phyloP scores from a whole-genome alignment of 148 eudicot species.

The Camellia lanceoleosa region DNA sequence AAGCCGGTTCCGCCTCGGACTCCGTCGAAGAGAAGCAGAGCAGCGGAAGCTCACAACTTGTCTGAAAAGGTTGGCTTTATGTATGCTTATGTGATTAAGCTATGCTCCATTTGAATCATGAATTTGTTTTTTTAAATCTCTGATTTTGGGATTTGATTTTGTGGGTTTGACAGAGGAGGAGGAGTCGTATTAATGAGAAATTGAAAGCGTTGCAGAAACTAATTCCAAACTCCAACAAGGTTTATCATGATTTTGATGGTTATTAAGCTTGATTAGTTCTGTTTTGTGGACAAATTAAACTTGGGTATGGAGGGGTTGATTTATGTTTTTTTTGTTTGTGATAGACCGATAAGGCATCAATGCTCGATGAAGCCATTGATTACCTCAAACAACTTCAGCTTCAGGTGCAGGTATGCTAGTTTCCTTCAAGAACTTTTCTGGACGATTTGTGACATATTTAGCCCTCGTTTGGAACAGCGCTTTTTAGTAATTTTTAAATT shows the following conservation, averaged over 20 bases:
- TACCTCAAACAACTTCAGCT: constrained; percentile 95
- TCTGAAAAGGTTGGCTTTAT: constrained; percentile 69
- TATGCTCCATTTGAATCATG: background rate
- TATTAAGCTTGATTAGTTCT: background rate
- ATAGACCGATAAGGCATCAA: constrained; percentile 94
- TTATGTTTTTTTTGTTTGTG: constrained; percentile 7
- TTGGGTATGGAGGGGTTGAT: background rate
- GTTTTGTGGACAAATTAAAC: background rate
- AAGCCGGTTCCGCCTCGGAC: constrained; percentile 32
- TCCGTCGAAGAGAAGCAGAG: constrained; percentile 73
- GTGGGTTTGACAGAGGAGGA: constrained; percentile 60
- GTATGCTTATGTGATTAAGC: background rate
- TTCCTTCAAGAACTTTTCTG: background rate
- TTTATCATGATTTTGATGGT: constrained; percentile 4
- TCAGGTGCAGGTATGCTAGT: constrained; percentile 70
- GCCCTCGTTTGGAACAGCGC: background rate
- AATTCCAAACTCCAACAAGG: constrained; percentile 94
- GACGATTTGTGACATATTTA: background rate
- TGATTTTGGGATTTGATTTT: constrained; percentile 2
- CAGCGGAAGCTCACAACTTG: constrained; percentile 88
- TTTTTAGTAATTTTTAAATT: too few species aligned
- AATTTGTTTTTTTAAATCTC: background rate
- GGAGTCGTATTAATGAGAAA: constrained; percentile 90
- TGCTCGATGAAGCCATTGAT: constrained; percentile 97
- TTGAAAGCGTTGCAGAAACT: constrained; percentile 92